A percentile compares a stretch with the other conserved stretches of the same genome.
Evolutionary conservation across 148 eudicot species (phyloP).

Genomic region (Camellia lanceoleosa): DNA sequence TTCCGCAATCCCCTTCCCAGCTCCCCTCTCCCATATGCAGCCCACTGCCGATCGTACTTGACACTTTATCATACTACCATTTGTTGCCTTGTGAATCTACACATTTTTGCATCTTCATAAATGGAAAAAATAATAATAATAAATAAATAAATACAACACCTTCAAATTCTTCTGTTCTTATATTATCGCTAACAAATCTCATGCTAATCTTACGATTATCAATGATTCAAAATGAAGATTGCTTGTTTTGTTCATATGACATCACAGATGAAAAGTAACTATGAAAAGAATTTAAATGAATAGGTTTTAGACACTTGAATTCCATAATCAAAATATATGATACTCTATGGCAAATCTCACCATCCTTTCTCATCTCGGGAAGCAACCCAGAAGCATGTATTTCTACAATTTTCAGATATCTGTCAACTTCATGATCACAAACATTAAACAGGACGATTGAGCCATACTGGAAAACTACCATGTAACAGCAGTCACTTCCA

Average conservation of each 20-base stretch:
- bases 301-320: not conserved
- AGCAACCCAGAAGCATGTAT: slow-evolving; percentile 79
- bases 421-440: slow-evolving; percentile 74
- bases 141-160: not conserved
- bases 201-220: not conserved
- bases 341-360: slow-evolving; percentile 35
- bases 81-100: not conserved
- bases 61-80: slow-evolving; percentile 3
- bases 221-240: not conserved
- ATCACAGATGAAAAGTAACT: not conserved
- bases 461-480: slow-evolving; percentile 94
- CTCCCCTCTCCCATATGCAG: not conserved
- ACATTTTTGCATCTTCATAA: not conserved
- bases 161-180: not conserved
- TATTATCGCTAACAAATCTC: no score
- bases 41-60: not conserved
- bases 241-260: not conserved
- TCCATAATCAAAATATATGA: not conserved
- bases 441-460: slow-evolving; percentile 91
- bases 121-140: no score
- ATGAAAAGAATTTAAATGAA: not conserved
- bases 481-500: slow-evolving; percentile 72
- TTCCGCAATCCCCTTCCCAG: no score
- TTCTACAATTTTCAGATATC: slow-evolving; percentile 70
- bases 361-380: slow-evolving; percentile 95